Conservation (phyloP, 1,284 basidiomycete species). For the Sutorius eximius region DNA sequence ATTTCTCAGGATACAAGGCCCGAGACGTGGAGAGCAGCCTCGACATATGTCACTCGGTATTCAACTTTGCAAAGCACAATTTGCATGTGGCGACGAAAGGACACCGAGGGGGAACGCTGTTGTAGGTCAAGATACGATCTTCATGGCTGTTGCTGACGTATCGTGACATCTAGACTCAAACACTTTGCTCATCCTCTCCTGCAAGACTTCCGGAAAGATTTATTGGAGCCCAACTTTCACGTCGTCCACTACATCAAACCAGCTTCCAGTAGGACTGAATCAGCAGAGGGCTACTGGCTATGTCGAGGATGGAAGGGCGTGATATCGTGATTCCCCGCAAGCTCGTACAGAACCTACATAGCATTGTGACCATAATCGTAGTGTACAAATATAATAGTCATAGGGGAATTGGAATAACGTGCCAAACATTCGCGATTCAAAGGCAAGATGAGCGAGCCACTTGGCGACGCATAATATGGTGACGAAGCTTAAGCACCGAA, state of each 20-base stretch:
- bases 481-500: constrained; percentile 59
- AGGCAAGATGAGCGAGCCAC: neutral
- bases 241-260: constrained; percentile 65
- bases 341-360: constrained; percentile 4
- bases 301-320: constrained; percentile 58
- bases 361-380: constrained; percentile 6
- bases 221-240: constrained; percentile 58
- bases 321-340: neutral
- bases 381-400: constrained; percentile 21
- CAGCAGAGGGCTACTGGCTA: constrained; percentile 74
- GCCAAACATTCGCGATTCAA: neutral
- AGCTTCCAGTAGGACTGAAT: constrained; percentile 63
- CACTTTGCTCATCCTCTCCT: constrained; percentile 68
- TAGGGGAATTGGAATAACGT: constrained; percentile 1
- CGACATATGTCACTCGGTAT: constrained; percentile 62
- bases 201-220: constrained; percentile 51
- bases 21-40: constrained; percentile 62
- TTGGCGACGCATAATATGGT: neutral
- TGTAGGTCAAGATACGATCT: constrained; percentile 49
- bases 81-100: constrained; percentile 41
- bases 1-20: constrained; percentile 61
- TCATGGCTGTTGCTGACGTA: neutral
- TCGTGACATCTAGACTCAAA: constrained; percentile 54
- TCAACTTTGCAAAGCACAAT: constrained; percentile 56
- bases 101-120: constrained; percentile 54